Conservation (phyloP, 2,329 filamentous ascomycete genomes). For the Microdochium bolleyi region DNA sequence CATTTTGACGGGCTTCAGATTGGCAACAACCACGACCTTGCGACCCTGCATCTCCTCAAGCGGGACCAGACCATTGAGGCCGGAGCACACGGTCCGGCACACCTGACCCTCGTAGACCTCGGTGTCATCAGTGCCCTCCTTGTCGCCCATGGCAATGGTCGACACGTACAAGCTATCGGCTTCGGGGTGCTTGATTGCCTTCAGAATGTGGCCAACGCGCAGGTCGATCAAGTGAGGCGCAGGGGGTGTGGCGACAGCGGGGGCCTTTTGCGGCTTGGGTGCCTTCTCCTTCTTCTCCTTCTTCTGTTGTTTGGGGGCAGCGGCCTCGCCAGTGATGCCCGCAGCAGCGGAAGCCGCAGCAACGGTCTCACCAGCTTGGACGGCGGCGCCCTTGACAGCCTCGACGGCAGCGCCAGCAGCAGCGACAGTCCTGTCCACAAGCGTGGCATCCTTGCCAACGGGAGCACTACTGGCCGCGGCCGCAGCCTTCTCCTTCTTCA, state of each 20-base stretch:
- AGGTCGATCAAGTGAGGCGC: constrained; percentile 87
- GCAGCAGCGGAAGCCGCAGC: constrained; percentile 38
- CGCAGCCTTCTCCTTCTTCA: constrained; percentile 91
- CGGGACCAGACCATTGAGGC: constrained; percentile 85
- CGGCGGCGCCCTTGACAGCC: constrained; percentile 41
- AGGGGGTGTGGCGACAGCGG: constrained; percentile 64
- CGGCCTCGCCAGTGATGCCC: constrained; percentile 22
- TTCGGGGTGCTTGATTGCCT: constrained; percentile 91
- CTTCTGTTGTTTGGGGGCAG: constrained; percentile 40
- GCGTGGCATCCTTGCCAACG: constrained; percentile 31
- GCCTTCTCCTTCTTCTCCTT: constrained; percentile 91
- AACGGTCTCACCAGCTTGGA: constrained; percentile 36
- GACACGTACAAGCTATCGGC: constrained; percentile 94
- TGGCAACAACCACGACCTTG: constrained; percentile 92
- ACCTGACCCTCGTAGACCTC: constrained; percentile 85
- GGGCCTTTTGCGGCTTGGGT: constrained; percentile 63
- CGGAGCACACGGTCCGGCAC: constrained; percentile 93
- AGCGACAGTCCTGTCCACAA: constrained; percentile 55
- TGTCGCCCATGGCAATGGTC: constrained; percentile 90
- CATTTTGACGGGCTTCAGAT: constrained; percentile 99
- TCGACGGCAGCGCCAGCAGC: constrained; percentile 51
- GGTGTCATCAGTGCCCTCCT: constrained; percentile 79
- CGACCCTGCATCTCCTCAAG: constrained; percentile 95
- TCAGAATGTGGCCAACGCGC: constrained; percentile 93
- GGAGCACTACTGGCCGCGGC: constrained; percentile 47